Conservation (phyloP, 2,329 filamentous ascomycete species). For the Penicillium sp. region DNA sequence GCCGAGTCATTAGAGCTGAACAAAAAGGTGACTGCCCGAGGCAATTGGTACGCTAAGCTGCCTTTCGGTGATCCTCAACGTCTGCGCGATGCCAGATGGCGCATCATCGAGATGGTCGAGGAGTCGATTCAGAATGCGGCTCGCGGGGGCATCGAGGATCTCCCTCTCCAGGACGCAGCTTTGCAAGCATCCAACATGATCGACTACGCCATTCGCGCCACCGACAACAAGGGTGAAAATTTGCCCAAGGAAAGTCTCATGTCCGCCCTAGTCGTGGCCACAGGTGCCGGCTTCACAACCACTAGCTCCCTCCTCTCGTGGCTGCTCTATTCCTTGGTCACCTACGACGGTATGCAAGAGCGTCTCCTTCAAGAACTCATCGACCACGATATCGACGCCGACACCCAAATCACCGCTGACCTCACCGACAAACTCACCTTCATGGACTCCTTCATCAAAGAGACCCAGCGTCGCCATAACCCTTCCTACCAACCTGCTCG, state of each 20-base stretch:
- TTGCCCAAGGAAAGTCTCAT: slow-evolving; percentile 25
- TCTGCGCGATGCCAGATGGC: slow-evolving; percentile 28
- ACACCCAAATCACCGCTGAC: slow-evolving; percentile 50
- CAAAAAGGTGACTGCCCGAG: slow-evolving; percentile 57
- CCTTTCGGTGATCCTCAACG: slow-evolving; percentile 58
- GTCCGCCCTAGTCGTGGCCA: slow-evolving; percentile 50
- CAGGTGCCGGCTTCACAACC: slow-evolving; percentile 61
- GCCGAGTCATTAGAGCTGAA: slow-evolving; percentile 55
- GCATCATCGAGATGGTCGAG: slow-evolving; percentile 18
- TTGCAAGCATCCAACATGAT: slow-evolving; percentile 20
- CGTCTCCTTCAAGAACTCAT: slow-evolving; percentile 58
- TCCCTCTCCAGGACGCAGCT: slow-evolving; percentile 21
- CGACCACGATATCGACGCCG: slow-evolving; percentile 47
- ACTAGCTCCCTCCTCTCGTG: slow-evolving; percentile 59
- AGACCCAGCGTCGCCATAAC: slow-evolving; percentile 60
- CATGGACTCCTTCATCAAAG: slow-evolving; percentile 52
- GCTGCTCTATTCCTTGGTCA: slow-evolving; percentile 55
- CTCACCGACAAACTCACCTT: slow-evolving; percentile 50
- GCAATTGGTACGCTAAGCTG: slow-evolving; percentile 56
- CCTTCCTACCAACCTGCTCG: slow-evolving; percentile 62
- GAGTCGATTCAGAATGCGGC: slow-evolving; percentile 20
- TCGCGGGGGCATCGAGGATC: slow-evolving; percentile 16
- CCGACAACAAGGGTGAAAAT: slow-evolving; percentile 40
- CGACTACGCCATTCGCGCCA: slow-evolving; percentile 52
- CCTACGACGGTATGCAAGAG: slow-evolving; percentile 57